phyloP scores from a whole-genome alignment of 2,329 filamentous ascomycete genomes.

The Xylariales sp. region DNA sequence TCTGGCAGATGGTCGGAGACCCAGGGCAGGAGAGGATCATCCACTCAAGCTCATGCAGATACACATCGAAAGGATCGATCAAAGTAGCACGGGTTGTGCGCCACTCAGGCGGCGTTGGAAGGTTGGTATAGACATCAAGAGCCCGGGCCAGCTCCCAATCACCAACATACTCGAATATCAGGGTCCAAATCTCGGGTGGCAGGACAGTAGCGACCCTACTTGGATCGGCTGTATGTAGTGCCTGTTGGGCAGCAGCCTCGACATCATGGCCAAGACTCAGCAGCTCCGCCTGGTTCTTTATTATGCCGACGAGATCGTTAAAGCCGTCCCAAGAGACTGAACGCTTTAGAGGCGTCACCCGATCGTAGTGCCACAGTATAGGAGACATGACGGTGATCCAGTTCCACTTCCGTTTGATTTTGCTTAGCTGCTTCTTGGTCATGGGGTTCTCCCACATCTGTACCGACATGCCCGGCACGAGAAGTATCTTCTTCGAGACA shows the following conservation, averaged over 20 bases:
- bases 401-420: constrained; percentile 77
- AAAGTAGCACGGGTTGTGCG: constrained; percentile 19
- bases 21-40: constrained; percentile 67
- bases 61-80: constrained; percentile 62
- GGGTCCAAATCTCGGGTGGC: constrained; percentile 84
- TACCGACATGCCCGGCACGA: constrained; percentile 85
- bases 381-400: constrained; percentile 82
- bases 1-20: constrained; percentile 65
- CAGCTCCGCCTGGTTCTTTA: constrained; percentile 73
- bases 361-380: constrained; percentile 75
- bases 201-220: constrained; percentile 43
- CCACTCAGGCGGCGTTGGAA: constrained; percentile 59
- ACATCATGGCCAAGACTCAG: constrained; percentile 70
- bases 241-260: constrained; percentile 45
- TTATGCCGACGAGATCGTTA: constrained; percentile 66
- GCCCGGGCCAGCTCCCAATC: constrained; percentile 90
- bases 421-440: constrained; percentile 81
- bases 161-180: constrained; percentile 75
- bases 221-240: constrained; percentile 32
- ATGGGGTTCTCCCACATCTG: constrained; percentile 88
- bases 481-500: constrained; percentile 74
- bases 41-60: constrained; percentile 79
- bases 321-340: constrained; percentile 59
- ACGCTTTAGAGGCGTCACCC: constrained; percentile 38
- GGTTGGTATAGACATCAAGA: constrained; percentile 72